phyloP scores from a whole-genome alignment of 345 rosid genomes.

The Cardamine resedifolia region DNA sequence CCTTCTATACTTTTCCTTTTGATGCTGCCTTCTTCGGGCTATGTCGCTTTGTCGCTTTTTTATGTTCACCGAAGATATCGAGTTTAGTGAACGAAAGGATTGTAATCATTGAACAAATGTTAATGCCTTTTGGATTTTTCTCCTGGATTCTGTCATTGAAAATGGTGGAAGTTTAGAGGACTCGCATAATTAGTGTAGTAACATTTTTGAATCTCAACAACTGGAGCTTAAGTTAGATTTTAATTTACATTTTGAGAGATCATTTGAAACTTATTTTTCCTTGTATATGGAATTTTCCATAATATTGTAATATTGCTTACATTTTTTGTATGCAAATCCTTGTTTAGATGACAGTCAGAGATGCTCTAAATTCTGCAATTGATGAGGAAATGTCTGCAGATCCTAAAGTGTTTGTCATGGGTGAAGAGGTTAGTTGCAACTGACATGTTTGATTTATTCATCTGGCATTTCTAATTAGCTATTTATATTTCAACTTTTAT shows the following conservation, averaged over 20 bases:
- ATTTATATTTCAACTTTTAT: slow-evolving; percentile 8
- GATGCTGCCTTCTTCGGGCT: not conserved
- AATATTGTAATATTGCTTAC: not conserved
- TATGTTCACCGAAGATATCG: not conserved
- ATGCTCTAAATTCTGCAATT: slow-evolving; percentile 80
- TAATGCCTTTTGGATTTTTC: not conserved
- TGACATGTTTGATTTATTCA: slow-evolving; percentile 15
- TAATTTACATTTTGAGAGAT: not conserved
- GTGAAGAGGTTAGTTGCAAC: slow-evolving; percentile 72
- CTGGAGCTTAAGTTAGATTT: not conserved
- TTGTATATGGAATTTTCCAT: not conserved
- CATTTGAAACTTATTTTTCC: not conserved
- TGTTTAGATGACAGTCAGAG: slow-evolving; percentile 75
- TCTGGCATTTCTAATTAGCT: slow-evolving; percentile 9
- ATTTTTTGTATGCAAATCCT: not conserved
- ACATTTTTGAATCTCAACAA: not conserved
- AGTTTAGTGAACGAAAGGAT: not conserved
- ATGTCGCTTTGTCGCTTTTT: not conserved
- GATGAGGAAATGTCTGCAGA: slow-evolving; percentile 98
- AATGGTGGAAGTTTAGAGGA: not conserved
- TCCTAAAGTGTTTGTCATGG: slow-evolving; percentile 86
- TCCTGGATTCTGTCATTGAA: not conserved
- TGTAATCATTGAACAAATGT: not conserved
- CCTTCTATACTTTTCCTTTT: not conserved
- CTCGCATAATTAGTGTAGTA: not conserved